Base-by-base conservation (phyloP, 2,329 filamentous ascomycete genomes). In the Dothideomycetes sp. region DNA sequence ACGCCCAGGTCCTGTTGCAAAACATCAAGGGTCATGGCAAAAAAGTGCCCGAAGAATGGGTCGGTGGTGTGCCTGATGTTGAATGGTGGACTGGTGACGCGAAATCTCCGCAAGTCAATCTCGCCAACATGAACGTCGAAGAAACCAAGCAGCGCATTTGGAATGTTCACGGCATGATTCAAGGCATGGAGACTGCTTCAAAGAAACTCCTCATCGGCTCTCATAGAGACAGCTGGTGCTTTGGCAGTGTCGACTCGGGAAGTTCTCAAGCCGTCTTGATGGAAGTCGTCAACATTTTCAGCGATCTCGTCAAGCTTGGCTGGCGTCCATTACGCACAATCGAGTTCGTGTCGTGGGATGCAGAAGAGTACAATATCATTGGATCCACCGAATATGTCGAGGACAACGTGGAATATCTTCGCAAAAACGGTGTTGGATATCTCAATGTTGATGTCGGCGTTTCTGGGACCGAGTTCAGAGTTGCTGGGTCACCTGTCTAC, bases 291-390 rank as follows among this genome's bases (percentile, higher is more conserved):
- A 79, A 83, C 31, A 78, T 94, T 34, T 84, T 98, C 53, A 86
- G 87, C 28, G 78, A 85, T 48, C 73, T 96, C 12, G 70, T 80
- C 16, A 63, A 70, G 12, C 75, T 78, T 43, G 89, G 88, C 39
- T 98, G 91, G 91, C 75, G 84, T 18, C 91, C 91, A 1, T 69
- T 94, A 12, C 81, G 91, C n/a, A 93, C 86, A 3, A 94, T 98
- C 49, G 84, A 94, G 59, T 96, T 98, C 60, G 87, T 88, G 55
- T 94, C 85, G 23, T 98, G 91, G 91, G 91, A 98, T 59, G 91
- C 77, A 4, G 82, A 82, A 51, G 86, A 89, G 61, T 96, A 94
- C 66, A 95, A 95, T 61, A 67, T 91, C 32, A 84, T 94, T 44
- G 91, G 91, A 7, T 94, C 86, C 9, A 96, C 91, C 2, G 91